A percentile compares a stretch with the other conserved stretches of the same genome.
These are phyloP conservation scores for Macrolepiota albuminosa DNA, from an alignment of 768 basidiomycete genomes.

Conservation along the genomic window DNA sequence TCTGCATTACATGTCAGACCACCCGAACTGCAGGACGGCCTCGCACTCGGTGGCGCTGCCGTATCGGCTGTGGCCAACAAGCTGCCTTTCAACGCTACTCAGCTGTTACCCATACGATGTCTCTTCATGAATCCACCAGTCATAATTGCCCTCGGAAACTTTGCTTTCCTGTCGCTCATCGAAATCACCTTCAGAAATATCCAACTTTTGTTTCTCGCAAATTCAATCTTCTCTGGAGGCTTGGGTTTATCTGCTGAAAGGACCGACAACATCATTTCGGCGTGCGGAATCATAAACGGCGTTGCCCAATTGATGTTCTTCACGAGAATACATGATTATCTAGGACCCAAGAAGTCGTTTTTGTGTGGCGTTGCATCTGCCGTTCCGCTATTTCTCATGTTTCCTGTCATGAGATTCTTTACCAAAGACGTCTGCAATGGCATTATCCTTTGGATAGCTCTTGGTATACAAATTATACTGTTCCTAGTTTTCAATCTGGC, in stretches of 20 bases:
- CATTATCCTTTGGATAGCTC: conserved; percentile 38
- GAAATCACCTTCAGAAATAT: conserved; percentile 62
- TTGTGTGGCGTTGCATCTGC: conserved; percentile 42
- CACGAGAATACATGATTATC: conserved; percentile 47
- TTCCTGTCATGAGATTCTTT: conserved; percentile 55
- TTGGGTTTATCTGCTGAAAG: conserved; percentile 56
- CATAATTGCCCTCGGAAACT: conserved; percentile 57
- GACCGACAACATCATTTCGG: conserved; percentile 60
- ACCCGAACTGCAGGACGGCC: conserved; percentile 11
- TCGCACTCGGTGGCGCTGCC: background rate
- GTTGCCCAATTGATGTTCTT: conserved; percentile 64
- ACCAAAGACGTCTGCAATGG: conserved; percentile 44
- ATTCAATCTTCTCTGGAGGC: conserved; percentile 61
- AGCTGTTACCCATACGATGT: conserved; percentile 43
- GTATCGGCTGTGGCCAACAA: conserved; percentile 1
- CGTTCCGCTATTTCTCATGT: conserved; percentile 48
- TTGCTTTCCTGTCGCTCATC: conserved; percentile 54
- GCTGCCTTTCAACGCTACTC: conserved; percentile 5
- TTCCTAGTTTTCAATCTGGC: conserved; percentile 46
- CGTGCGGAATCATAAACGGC: conserved; percentile 58
- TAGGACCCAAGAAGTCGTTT: conserved; percentile 60
- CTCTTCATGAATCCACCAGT: conserved; percentile 46
- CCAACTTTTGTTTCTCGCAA: conserved; percentile 66
- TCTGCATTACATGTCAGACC: background rate
- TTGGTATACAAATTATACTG: conserved; percentile 43